These are phyloP conservation scores for Eruca vesicaria DNA, from an alignment of 441 rosid genomes.

Conservation along the genomic window DNA sequence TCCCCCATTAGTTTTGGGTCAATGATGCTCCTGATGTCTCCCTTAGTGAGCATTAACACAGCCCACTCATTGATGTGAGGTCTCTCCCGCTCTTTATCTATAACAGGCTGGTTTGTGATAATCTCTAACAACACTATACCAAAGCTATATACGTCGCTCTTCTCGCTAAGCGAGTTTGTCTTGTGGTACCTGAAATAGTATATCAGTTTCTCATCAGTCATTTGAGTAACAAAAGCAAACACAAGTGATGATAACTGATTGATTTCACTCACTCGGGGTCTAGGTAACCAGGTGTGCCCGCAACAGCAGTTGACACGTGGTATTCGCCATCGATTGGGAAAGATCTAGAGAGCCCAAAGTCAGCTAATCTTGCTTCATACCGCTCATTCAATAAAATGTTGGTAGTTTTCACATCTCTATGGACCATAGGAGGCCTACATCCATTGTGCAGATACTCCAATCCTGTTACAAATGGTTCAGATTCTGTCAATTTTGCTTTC, in stretches of 20 bases:
- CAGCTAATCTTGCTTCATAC: constrained; percentile 40
- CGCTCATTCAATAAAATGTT: constrained; percentile 45
- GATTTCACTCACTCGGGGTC: constrained; percentile 40
- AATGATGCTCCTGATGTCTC: constrained; percentile 31
- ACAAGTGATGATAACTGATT: neutral
- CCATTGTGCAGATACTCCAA: constrained; percentile 44
- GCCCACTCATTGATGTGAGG: constrained; percentile 34
- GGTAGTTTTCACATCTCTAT: constrained; percentile 44
- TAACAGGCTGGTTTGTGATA: constrained; percentile 30
- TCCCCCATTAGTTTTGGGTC: constrained; percentile 35
- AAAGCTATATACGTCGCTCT: constrained; percentile 40
- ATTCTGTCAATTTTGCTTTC: neutral
- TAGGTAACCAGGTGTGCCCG: constrained; percentile 37
- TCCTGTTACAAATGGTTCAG: constrained; percentile 27
- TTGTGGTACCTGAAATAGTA: constrained; percentile 22
- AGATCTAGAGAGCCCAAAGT: constrained; percentile 44
- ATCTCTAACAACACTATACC: constrained; percentile 42
- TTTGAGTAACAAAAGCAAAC: neutral
- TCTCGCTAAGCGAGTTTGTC: constrained; percentile 33
- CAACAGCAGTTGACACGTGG: constrained; percentile 28
- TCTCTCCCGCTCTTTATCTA: constrained; percentile 13
- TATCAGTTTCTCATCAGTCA: neutral
- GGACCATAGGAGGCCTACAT: constrained; percentile 47
- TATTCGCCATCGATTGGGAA: constrained; percentile 24
- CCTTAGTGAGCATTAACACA: constrained; percentile 29